Base-by-base conservation (phyloP, 2,329 filamentous ascomycete species). In the Diaporthe capsici region DNA sequence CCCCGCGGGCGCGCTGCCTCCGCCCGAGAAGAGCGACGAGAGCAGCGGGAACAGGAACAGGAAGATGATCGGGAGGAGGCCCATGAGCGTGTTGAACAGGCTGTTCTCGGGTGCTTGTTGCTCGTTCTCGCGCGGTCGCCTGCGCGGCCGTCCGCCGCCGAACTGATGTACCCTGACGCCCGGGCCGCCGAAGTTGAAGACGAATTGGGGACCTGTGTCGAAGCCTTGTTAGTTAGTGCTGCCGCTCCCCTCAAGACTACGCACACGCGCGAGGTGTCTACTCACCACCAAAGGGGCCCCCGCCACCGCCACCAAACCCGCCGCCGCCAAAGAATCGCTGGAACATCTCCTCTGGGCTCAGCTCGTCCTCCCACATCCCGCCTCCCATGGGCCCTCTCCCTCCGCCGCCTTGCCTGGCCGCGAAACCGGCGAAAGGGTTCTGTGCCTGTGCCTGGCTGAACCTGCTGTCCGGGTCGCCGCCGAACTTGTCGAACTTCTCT, bases 281-380 rank as follows among this genome's bases (percentile, higher is more conserved):
- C 75, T 76, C 85, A 81, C 83, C 84, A 78, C 85, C 88, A 80
- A 88, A 87, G 6, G 82, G 84, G 84, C 85, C 90, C 86, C 94
- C 93, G 82, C 94, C 92, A 22, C 90, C 90, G 73, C 92, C 92
- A 86, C 94, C 93, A 81, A 65, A 65, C 17, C 90, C 90, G 72
- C 92, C 92, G 75, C 93, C 95, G 65, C 95, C 95, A 87, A 99
- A 99, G 90, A 99, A 99, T 78, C 96, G 92, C 82, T 96, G 93
- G 86, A 99, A 99, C 88, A 99, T 91, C 85, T 99, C 97, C 84
- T 99, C 97, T 0, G 97, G 96, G 73, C 94, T 98, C 80, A 99
- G 94, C 83, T 98, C 96, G 76, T 97, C 95, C 73, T 97, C 94
- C 85, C 94, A 98, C 88, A 93, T 92, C 22, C 90, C 88, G 39